phyloP scores from a whole-genome alignment of 2,329 filamentous ascomycete species.

The Fusarium transvaalense region DNA sequence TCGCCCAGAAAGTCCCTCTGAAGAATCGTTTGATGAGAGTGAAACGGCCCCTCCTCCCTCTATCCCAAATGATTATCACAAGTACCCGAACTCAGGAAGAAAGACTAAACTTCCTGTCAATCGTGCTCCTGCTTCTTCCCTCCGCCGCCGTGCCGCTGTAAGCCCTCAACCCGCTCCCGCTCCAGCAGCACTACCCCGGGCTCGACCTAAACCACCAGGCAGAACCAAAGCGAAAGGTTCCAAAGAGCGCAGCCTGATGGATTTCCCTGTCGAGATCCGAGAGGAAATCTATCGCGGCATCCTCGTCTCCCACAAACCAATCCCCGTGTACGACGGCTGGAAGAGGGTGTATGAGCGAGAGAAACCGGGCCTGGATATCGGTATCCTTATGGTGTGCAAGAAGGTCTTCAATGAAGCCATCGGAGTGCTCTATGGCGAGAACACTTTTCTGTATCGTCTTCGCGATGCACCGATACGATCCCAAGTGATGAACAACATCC shows the following conservation, averaged over 20 bases:
- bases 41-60: slow-evolving; percentile 29
- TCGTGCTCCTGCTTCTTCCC: background rate
- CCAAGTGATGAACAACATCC: slow-evolving; percentile 33
- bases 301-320: slow-evolving; percentile 49
- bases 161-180: background rate
- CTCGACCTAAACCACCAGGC: background rate
- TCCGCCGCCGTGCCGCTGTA: background rate
- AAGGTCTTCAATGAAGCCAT: slow-evolving; percentile 55
- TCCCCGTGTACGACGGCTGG: slow-evolving; percentile 54
- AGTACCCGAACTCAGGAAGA: background rate
- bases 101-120: background rate
- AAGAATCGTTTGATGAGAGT: slow-evolving; percentile 32
- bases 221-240: background rate
- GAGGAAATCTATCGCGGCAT: slow-evolving; percentile 51
- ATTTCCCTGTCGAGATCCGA: slow-evolving; percentile 50
- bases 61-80: slow-evolving; percentile 17
- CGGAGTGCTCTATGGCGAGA: slow-evolving; percentile 61
- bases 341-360: slow-evolving; percentile 50
- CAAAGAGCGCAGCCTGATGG: slow-evolving; percentile 21
- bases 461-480: slow-evolving; percentile 51
- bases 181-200: background rate
- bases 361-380: slow-evolving; percentile 50
- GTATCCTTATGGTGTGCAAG: slow-evolving; percentile 55
- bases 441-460: slow-evolving; percentile 61
- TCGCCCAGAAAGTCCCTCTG: background rate